Conservation (phyloP, 192 early-diverging fungal species). For the Irineochytrium annulatum region DNA sequence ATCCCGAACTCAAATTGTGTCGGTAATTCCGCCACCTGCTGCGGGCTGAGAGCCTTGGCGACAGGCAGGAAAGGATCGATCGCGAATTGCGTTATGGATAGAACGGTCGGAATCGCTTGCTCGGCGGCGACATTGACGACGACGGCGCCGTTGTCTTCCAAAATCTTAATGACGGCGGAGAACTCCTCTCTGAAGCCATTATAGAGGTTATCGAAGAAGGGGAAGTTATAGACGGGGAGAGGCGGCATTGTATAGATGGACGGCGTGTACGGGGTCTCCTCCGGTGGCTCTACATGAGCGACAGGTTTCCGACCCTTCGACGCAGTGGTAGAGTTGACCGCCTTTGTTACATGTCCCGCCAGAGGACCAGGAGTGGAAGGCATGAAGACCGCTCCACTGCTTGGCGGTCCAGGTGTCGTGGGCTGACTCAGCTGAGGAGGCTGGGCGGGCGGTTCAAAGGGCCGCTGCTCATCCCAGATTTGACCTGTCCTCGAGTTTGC, state of each 20-base stretch:
- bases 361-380: no score
- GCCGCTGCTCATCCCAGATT: slow-evolving; percentile 17
- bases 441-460: neutral
- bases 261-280: no score
- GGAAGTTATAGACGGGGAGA: slow-evolving; percentile 17
- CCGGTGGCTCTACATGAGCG: no score
- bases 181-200: slow-evolving; percentile 38
- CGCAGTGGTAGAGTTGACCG: no score
- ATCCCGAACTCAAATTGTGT: slow-evolving; percentile 34
- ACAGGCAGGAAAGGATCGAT: slow-evolving; percentile 48
- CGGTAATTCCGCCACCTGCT: slow-evolving; percentile 33
- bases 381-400: no score
- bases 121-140: slow-evolving; percentile 27
- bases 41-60: slow-evolving; percentile 19
- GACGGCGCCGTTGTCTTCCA: slow-evolving; percentile 20
- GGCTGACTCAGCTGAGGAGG: neutral
- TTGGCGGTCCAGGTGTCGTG: neutral
- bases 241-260: slow-evolving; percentile 14
- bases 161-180: slow-evolving; percentile 32
- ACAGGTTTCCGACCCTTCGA: no score
- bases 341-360: no score
- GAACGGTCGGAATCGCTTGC: slow-evolving; percentile 23
- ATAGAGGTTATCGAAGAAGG: slow-evolving; percentile 45
- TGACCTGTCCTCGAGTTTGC: slow-evolving; percentile 28
- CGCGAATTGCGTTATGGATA: slow-evolving; percentile 28